Evolutionary conservation across 352 stramenopile genomes (phyloP).

Genomic region (Globisporangium alternatum): DNA sequence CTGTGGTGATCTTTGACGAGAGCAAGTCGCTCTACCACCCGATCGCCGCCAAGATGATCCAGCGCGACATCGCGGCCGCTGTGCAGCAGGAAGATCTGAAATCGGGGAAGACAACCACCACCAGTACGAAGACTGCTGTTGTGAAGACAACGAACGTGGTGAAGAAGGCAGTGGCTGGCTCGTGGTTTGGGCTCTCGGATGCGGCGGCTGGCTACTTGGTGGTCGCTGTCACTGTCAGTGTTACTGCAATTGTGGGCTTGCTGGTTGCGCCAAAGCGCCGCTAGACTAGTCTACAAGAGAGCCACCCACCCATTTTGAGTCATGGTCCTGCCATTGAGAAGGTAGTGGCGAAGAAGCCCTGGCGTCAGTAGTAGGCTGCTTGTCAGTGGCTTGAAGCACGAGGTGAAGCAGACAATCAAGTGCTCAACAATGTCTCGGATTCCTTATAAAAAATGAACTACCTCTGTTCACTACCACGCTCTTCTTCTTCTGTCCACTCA

Average conservation of each 20-base stretch:
- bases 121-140: neutral
- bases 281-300: constrained; percentile 1
- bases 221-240: neutral
- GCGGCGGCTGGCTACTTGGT: constrained; percentile 4
- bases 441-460: constrained; percentile 7
- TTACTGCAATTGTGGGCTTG: neutral
- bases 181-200: constrained; percentile 4
- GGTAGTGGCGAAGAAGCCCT: neutral
- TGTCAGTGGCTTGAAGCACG: neutral
- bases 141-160: neutral
- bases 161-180: neutral
- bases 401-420: neutral
- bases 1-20: constrained; percentile 33
- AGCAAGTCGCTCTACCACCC: constrained; percentile 68
- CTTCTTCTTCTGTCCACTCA: neutral
- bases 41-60: constrained; percentile 72
- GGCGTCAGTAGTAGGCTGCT: neutral
- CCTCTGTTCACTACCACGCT: neutral
- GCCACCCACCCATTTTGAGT: neutral
- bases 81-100: neutral
- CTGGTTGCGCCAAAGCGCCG: constrained; percentile 10
- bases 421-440: neutral
- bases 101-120: neutral
- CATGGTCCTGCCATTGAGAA: neutral
- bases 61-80: constrained; percentile 39